Evolutionary conservation across 2,329 filamentous ascomycete species (phyloP), one percentile per base, ranked within the genome.

Genomic region (Mariannaea sp.): DNA sequence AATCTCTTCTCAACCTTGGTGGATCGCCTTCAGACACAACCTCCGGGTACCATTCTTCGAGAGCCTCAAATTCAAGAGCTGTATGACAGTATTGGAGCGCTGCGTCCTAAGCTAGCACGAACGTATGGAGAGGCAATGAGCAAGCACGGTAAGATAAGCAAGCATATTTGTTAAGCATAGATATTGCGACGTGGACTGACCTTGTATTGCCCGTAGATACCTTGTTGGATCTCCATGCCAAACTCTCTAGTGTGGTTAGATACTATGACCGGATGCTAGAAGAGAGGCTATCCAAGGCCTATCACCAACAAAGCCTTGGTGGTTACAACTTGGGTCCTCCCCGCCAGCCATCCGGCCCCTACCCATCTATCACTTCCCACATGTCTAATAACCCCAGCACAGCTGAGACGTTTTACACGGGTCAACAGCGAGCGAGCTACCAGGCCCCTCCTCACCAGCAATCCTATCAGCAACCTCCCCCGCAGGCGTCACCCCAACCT

Each of bases 51-150:
- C 1, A 97, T 99, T 47, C 75, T 99, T n/a, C 83, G 94, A 42
- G 94, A 99, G 67, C 94, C 94, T 2, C 94, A 97, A 70, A 97
- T 99, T 44, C 94, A 99, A 72, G 94, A 99, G 73, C 79, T 99
- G 4, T 99, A 99, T 70, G 94, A 97, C 68, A 95, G 92, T 65
- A 97, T 99, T 65, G 92, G 93, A n/a, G 82, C 91, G 13, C 77
- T 99, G 58, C 84, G 94, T 43, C 94, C 94, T 1, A 99, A 99
- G 72, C 79, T 99, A 49, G 94, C 94, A 4, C 84, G 94, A 52
- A 97, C 93, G 0, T 97, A 97, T 69, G 94, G 94, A 49, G 94
- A 99, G 76, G 97, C 94, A 0, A 97, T 99, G 94, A 97, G 94
- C 82, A 99, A 99, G 73, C 94, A 97, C 72, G 92, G 90, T 90